phyloP scores from a whole-genome alignment of 148 eudicot genomes.

The Spergularia bocconei region DNA sequence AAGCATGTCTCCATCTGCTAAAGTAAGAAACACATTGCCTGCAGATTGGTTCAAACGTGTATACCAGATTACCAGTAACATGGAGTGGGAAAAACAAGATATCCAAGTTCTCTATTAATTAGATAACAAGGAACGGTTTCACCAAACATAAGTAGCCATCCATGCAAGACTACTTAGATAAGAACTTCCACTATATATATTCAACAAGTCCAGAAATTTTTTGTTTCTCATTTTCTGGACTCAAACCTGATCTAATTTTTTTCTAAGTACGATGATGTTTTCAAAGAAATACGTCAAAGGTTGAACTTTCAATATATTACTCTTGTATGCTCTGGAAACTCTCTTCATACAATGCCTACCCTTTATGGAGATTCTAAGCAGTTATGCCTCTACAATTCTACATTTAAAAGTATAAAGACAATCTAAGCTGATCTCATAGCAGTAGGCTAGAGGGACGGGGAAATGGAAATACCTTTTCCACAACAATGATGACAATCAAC shows the following conservation, averaged over 20 bases:
- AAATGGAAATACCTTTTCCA: constrained; percentile 57
- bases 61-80: no score
- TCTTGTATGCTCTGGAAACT: neutral
- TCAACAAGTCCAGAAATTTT: no score
- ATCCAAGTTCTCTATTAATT: neutral
- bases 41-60: neutral
- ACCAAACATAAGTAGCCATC: neutral
- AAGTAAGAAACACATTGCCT: neutral
- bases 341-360: neutral
- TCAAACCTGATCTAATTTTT: no score
- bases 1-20: no score
- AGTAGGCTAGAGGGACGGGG: constrained; percentile 6
- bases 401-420: neutral
- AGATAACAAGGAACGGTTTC: neutral
- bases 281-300: neutral
- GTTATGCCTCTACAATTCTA: neutral
- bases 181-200: no score
- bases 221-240: no score
- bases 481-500: constrained; percentile 61
- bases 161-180: neutral
- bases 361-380: neutral
- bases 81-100: neutral
- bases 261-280: no score
- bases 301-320: neutral
- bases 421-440: neutral